Base-by-base conservation (phyloP, 805 yeast species). In the Diddensiella santjacobensis region DNA sequence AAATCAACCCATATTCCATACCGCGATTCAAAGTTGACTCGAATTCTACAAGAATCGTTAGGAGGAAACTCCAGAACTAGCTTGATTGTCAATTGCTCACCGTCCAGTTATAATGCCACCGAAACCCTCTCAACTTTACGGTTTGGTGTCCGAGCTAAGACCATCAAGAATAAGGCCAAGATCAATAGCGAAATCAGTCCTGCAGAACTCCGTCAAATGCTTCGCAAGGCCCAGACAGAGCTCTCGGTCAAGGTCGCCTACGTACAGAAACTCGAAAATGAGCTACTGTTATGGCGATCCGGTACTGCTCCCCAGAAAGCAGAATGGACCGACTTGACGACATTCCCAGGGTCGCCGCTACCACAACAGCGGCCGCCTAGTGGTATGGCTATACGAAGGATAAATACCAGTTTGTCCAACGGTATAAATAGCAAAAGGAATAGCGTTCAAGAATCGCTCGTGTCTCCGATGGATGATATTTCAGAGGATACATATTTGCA, bases 1-100 rank as follows among this genome's bases (percentile, higher is more conserved):
- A 77, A 74, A 52, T 71, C 81, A 1, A 71, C 77, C 2, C 87
- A 84, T 58, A 69, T 83, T 6, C 89, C 93, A 0, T 87, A 84
- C 55, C 71, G 90, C 48, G 91, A 85, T 57, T 84, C 95, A 1
- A 84, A 84, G 56, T 71, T 87, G 44, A 85, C 96, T 0, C 71
- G 91, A 52, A 80, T 88, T 11, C 65, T 87, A 29, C 90, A 84
- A 60, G 89, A 84, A 55, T 80, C 91, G 0, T 67, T 87, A 19
- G 93, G 95, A 3, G 95, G 95, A 1, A 87, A 87, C 62, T 80
- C 90, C 2, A 71, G 88, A 44, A 88, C 95, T 0, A 76, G 85
- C 2, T 68, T 87, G 42, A 78, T 88, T 15, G 73, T 87, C 36
- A 83, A 83, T 54, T 84, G 93, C 53, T 84, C 93, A 0, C 84